These are phyloP conservation scores for Beauveria scarabaeidicola DNA, from an alignment of 2,329 filamentous ascomycete species.

Conservation along the genomic window DNA sequence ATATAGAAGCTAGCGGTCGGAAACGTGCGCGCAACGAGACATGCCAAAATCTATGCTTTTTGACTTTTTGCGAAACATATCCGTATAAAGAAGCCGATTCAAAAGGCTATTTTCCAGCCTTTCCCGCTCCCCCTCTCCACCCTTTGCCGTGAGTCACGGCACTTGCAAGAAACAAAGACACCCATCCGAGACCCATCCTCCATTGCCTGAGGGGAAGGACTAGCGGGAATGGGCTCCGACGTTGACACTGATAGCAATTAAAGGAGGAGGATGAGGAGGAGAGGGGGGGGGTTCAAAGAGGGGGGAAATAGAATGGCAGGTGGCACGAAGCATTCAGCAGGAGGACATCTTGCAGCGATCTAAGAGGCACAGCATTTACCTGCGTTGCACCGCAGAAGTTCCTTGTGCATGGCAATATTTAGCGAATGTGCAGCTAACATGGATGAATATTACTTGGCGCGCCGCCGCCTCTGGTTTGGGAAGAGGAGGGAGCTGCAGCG, in stretches of 20 bases:
- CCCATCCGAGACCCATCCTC: slow-evolving; percentile 5
- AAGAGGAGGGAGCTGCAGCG: background rate
- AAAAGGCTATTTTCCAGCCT: slow-evolving; percentile 3
- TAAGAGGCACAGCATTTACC: background rate
- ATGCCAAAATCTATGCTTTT: background rate
- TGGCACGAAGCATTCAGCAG: background rate
- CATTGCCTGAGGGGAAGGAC: background rate
- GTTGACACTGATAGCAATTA: background rate
- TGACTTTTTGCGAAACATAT: background rate
- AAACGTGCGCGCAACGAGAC: background rate
- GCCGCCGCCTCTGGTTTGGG: background rate
- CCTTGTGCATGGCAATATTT: background rate
- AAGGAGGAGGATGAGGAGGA: background rate
- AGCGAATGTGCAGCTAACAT: background rate
- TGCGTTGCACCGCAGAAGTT: background rate
- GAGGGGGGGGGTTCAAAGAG: background rate
- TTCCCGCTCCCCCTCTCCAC: slow-evolving; percentile 9
- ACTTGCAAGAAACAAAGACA: slow-evolving; percentile 4
- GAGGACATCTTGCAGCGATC: slow-evolving; percentile 6
- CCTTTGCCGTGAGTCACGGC: slow-evolving; percentile 10
- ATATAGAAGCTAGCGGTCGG: background rate
- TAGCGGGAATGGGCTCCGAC: slow-evolving; percentile 1
- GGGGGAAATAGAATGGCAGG: background rate
- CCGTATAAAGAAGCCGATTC: slow-evolving; percentile 1
- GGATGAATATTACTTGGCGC: background rate